Percentiles rank a stretch among this genome's conserved stretches.
Evolutionary conservation across 495 filamentous ascomycete genomes (phyloP).

Genomic region (Aspergillus haitiensis): DNA sequence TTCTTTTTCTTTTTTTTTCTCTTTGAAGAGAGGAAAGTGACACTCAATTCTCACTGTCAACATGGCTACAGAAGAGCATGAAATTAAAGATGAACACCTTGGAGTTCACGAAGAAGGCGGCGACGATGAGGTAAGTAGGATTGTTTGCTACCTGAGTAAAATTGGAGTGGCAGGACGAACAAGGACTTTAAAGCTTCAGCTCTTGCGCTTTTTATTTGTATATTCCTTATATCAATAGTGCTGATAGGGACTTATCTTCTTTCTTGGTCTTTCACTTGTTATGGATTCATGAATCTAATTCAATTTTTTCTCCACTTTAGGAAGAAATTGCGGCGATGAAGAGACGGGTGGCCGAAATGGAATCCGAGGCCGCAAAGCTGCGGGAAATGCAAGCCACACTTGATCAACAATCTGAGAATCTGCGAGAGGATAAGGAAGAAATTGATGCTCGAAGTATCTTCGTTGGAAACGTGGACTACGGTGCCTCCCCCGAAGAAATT

Average conservation of each 20-base stretch:
- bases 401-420: constrained; percentile 77
- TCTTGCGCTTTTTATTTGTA: constrained; percentile 6
- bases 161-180: not conserved
- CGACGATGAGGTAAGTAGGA: constrained; percentile 45
- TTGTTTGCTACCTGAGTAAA: not conserved
- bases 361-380: constrained; percentile 92
- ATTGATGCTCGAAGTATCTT: constrained; percentile 96
- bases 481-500: constrained; percentile 96
- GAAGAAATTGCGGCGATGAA: constrained; percentile 99
- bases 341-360: constrained; percentile 96
- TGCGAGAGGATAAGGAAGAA: constrained; percentile 92
- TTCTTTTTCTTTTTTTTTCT: constrained; percentile 5
- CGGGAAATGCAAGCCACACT: constrained; percentile 93
- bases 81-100: constrained; percentile 43
- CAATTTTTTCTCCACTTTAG: constrained; percentile 38
- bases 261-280: too few species aligned
- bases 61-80: constrained; percentile 43
- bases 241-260: too few species aligned
- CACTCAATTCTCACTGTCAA: constrained; percentile 9
- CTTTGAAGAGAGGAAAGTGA: constrained; percentile 1
- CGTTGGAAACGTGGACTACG: constrained; percentile 98
- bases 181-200: constrained; percentile 2
- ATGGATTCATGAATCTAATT: not conserved
- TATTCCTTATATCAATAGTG: not conserved
- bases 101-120: constrained; percentile 41